Evolutionary conservation across 2,329 filamentous ascomycete species (phyloP).

Genomic region (Claviceps fusiformis): DNA sequence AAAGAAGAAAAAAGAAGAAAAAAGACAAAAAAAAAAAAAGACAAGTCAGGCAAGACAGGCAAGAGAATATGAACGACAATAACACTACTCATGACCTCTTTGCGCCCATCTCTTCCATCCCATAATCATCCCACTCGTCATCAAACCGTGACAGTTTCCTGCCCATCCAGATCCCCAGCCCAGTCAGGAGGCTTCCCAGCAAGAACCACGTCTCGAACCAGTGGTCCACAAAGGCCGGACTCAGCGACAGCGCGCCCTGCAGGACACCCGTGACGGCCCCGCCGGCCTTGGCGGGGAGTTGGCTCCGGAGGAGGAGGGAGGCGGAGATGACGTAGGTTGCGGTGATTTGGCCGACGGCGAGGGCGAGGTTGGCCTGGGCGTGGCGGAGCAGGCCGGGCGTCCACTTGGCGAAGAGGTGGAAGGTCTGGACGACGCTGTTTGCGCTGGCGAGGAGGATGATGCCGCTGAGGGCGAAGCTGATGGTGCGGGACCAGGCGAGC

Average conservation of each 20-base stretch:
- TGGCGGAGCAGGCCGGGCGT: slow-evolving; percentile 58
- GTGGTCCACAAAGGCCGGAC: slow-evolving; percentile 42
- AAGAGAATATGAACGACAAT: not conserved
- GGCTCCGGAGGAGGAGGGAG: slow-evolving; percentile 62
- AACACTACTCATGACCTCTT: slow-evolving; percentile 38
- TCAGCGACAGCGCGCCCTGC: slow-evolving; percentile 62
- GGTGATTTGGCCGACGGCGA: slow-evolving; percentile 66
- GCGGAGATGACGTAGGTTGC: slow-evolving; percentile 78
- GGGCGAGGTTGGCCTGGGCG: slow-evolving; percentile 63
- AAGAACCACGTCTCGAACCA: slow-evolving; percentile 90
- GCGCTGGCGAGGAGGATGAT: slow-evolving; percentile 73
- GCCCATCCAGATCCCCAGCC: slow-evolving; percentile 59
- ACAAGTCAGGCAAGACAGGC: not conserved
- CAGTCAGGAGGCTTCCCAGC: slow-evolving; percentile 50
- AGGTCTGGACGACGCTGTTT: slow-evolving; percentile 73
- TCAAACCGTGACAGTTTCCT: slow-evolving; percentile 39
- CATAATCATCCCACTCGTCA: slow-evolving; percentile 48
- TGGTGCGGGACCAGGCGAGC: slow-evolving; percentile 69
- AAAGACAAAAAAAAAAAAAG: not conserved
- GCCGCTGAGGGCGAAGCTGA: slow-evolving; percentile 71
- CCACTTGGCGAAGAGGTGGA: slow-evolving; percentile 66
- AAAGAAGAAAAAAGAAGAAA: not conserved
- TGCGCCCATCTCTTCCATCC: slow-evolving; percentile 55
- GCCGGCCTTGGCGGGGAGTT: slow-evolving; percentile 64
- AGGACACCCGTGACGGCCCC: slow-evolving; percentile 66